Percentiles rank a stretch among this genome's conserved stretches.
Evolutionary conservation across 306 rosid species (phyloP).

Genomic region (Malus sylvestris): DNA sequence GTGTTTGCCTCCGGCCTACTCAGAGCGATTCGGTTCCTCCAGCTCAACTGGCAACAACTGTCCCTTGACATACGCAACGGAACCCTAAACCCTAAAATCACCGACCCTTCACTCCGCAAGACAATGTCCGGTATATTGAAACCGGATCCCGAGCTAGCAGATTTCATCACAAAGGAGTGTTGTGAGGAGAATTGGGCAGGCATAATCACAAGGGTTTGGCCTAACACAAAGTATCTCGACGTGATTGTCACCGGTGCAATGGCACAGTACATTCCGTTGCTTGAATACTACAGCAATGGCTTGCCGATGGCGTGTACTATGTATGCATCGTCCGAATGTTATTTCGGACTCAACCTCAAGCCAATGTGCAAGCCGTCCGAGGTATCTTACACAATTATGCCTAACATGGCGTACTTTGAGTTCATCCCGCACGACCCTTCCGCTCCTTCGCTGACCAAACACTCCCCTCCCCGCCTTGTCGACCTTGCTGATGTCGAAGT

Average conservation of each 20-base stretch:
- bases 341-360: slow-evolving; percentile 70
- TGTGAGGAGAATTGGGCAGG: slow-evolving; percentile 54
- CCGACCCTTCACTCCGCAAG: slow-evolving; percentile 40
- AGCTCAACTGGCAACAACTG: slow-evolving; percentile 55
- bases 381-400: slow-evolving; percentile 82
- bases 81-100: slow-evolving; percentile 53
- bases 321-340: slow-evolving; percentile 95
- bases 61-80: slow-evolving; percentile 57
- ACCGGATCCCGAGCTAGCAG: slow-evolving; percentile 50
- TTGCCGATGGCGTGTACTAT: slow-evolving; percentile 75
- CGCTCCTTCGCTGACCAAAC: slow-evolving; percentile 33
- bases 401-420: slow-evolving; percentile 95
- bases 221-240: slow-evolving; percentile 79
- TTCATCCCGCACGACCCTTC: slow-evolving; percentile 52
- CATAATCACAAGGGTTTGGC: slow-evolving; percentile 80
- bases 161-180: slow-evolving; percentile 47
- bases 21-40: slow-evolving; percentile 78
- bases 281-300: slow-evolving; percentile 65
- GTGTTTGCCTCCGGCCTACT: slow-evolving; percentile 92
- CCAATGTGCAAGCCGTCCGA: slow-evolving; percentile 69
- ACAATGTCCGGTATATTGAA: slow-evolving; percentile 38
- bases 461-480: slow-evolving; percentile 53
- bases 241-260: slow-evolving; percentile 94
- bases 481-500: slow-evolving; percentile 66
- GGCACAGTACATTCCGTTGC: slow-evolving; percentile 88